These are phyloP conservation scores for Nannochloropsis oceanica DNA, from an alignment of 108 stramenopile genomes.

Conservation along the genomic window DNA sequence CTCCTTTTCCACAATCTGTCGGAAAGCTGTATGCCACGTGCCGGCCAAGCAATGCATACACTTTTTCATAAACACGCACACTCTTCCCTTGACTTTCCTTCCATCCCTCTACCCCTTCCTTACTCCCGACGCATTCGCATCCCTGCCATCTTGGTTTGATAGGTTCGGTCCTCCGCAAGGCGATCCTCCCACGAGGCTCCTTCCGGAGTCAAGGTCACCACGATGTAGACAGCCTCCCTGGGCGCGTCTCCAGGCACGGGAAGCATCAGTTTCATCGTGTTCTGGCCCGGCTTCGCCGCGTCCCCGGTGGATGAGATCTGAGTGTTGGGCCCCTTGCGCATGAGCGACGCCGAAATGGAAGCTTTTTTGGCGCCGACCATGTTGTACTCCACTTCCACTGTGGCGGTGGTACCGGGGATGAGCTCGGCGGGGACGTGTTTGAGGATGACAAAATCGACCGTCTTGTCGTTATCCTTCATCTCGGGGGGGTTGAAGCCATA, in stretches of 20 bases:
- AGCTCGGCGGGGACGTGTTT: background rate
- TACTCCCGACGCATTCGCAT: background rate
- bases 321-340: background rate
- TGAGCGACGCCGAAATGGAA: background rate
- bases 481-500: background rate
- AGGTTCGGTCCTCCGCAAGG: background rate
- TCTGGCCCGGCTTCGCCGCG: background rate
- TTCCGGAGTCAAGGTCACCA: background rate
- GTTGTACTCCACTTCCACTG: background rate
- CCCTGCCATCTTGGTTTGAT: background rate
- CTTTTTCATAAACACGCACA: too few species aligned
- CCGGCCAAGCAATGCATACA: too few species aligned
- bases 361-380: background rate
- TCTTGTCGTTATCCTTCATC: background rate
- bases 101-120: too few species aligned
- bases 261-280: background rate
- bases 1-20: too few species aligned
- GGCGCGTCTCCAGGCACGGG: background rate
- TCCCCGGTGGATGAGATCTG: background rate
- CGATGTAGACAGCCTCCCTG: background rate
- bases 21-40: too few species aligned
- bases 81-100: too few species aligned
- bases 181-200: background rate
- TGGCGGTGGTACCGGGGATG: background rate
- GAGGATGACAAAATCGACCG: background rate